A percentile compares a stretch with the other conserved stretches of the same genome.
These are phyloP conservation scores for Pestalotiopsis sp. DNA, from an alignment of 2,329 filamentous ascomycete species.

Conservation along the genomic window DNA sequence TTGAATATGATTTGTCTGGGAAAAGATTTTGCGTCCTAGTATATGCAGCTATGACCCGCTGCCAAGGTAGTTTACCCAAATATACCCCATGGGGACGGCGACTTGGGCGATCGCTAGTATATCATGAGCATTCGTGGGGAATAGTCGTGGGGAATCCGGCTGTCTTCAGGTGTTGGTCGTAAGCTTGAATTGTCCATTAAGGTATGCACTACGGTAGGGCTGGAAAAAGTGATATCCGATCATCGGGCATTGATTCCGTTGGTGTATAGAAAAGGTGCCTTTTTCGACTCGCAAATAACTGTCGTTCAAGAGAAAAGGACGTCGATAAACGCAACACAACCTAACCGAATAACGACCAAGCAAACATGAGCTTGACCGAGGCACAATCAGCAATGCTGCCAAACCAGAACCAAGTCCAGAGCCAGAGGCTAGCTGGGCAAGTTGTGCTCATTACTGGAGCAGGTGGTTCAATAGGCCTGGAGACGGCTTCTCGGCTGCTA, in stretches of 20 bases:
- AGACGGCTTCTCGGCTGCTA: constrained; percentile 29
- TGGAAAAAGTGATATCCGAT: not conserved
- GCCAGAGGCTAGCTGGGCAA: constrained; percentile 18
- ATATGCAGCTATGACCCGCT: not conserved
- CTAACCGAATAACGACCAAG: not conserved
- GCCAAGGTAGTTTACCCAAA: not conserved
- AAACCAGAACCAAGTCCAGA: not conserved
- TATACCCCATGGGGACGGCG: not conserved
- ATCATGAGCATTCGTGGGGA: not conserved
- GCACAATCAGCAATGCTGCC: not conserved
- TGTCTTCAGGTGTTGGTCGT: too few species aligned
- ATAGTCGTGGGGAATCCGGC: not conserved
- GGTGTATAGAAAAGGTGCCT: not conserved
- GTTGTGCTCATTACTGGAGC: constrained; percentile 19
- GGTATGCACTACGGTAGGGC: too few species aligned
- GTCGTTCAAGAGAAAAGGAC: not conserved
- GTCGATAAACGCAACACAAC: not conserved
- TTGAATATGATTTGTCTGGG: not conserved
- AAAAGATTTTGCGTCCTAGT: not conserved
- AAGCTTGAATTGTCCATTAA: too few species aligned
- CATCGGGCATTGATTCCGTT: not conserved
- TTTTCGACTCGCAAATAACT: too few species aligned
- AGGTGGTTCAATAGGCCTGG: constrained; percentile 17
- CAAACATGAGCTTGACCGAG: not conserved
- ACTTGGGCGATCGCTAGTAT: not conserved